phyloP scores from a whole-genome alignment of 2,329 filamentous ascomycete genomes.

The Tolypocladium sp. region DNA sequence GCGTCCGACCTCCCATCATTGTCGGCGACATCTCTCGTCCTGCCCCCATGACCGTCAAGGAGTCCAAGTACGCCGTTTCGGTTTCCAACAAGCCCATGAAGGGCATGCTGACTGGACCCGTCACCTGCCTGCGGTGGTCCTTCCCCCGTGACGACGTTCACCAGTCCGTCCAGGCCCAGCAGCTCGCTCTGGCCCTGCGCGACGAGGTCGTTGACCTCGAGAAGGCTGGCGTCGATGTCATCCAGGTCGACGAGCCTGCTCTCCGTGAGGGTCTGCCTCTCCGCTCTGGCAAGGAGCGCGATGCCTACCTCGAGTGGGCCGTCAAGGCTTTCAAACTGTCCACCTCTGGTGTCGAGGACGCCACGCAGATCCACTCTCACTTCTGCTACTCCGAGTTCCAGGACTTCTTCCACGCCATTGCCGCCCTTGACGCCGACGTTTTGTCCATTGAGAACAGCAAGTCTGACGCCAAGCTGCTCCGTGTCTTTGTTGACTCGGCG shows the following conservation, averaged over 20 bases:
- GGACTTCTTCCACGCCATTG: slow-evolving; percentile 99
- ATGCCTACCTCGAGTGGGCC: slow-evolving; percentile 94
- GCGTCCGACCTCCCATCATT: slow-evolving; percentile 95
- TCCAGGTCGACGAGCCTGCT: slow-evolving; percentile 98
- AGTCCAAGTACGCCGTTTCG: slow-evolving; percentile 96
- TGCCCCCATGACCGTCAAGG: slow-evolving; percentile 98
- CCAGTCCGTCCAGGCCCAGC: slow-evolving; percentile 97
- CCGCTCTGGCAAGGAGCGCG: slow-evolving; percentile 85
- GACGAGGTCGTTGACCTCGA: slow-evolving; percentile 98
- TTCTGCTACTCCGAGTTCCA: slow-evolving; percentile 99
- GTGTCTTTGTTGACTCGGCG: slow-evolving; percentile 94
- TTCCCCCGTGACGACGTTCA: slow-evolving; percentile 99
- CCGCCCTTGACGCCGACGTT: slow-evolving; percentile 94
- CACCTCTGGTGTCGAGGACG: slow-evolving; percentile 86
- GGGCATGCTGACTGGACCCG: slow-evolving; percentile 98
- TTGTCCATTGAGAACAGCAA: slow-evolving; percentile 99
- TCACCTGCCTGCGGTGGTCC: slow-evolving; percentile 98
- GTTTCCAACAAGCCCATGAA: slow-evolving; percentile 99
- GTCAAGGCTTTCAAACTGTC: slow-evolving; percentile 97
- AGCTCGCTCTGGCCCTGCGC: slow-evolving; percentile 94
- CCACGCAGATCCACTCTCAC: slow-evolving; percentile 98
- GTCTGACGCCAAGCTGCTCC: slow-evolving; percentile 97
- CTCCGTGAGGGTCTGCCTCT: slow-evolving; percentile 99
- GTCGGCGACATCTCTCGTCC: slow-evolving; percentile 98
- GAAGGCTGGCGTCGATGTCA: slow-evolving; percentile 91